Evolutionary conservation across 805 yeast genomes (phyloP), one percentile per base, ranked within the genome.

Genomic region (Yarrowia keelungensis): DNA sequence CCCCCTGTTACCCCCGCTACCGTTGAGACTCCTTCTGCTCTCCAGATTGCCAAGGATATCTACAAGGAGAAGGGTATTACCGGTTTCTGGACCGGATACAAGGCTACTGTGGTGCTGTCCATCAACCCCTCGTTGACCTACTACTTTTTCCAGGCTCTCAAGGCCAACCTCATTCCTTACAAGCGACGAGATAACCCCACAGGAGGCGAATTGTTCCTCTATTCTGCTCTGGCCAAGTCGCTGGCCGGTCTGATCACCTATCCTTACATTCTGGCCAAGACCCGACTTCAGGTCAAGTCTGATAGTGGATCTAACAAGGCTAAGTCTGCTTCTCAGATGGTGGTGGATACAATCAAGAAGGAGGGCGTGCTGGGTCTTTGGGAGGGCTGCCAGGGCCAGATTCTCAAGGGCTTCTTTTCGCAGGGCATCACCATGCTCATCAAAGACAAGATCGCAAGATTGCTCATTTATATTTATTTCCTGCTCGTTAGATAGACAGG

Each of bases 301-400:
- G 53, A 42, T 2, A 38, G 46, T 4, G 46, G 14, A 5, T 3
- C 54, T 3, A 47, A 46, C 11, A 59, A 67, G 59, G 53, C 38
- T 43, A 16, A 38, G 43, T 38, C 53, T 8, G 50, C 64, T 7
- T 69, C 69, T 8, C 51, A 35, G 32, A 64, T 51, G 64, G 66
- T 61, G 39, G 59, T 45, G 19, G 64, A 65, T 14, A 90, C 97
- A 0, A 76, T 89, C 1, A 78, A 82, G 68, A 81, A 91, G 70
- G 95, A 90, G 78, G 97, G 97, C 0, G 80, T 83, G 68, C 87
- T 87, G 1, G 97, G 96, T 10, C 80, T 92, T 43, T 92, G 89
- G 79, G 91, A 91, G 75, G 97, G 97, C 4, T 73, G 73, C 16
- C 66, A 72, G 32, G 75, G 74, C 68, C 78, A 75, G 71, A 71